A percentile compares a stretch with the other conserved stretches of the same genome.
Evolutionary conservation across 1,284 basidiomycete genomes (phyloP).

Genomic region (Heterobasidion parviporum): DNA sequence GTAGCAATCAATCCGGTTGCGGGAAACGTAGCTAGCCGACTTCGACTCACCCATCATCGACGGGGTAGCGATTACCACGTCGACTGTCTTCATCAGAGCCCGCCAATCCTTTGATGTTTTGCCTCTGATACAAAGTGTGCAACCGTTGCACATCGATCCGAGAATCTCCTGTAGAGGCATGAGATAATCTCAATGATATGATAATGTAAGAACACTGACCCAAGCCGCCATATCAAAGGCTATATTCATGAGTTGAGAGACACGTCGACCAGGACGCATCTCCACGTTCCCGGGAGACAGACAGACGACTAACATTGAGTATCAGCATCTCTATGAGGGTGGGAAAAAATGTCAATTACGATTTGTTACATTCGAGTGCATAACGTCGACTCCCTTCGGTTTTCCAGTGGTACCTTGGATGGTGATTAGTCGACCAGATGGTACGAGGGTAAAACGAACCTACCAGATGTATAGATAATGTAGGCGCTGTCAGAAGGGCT

Average conservation of each 20-base stretch:
- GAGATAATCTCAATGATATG: not conserved
- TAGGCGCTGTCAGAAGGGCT: conserved; percentile 39
- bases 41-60: conserved; percentile 35
- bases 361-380: conserved; percentile 50
- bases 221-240: conserved; percentile 59
- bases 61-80: conserved; percentile 46
- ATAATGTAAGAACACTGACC: conserved; percentile 22
- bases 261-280: conserved; percentile 43
- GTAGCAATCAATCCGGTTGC: conserved; percentile 1
- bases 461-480: conserved; percentile 56
- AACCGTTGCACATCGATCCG: conserved; percentile 46
- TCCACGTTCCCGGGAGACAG: conserved; percentile 45
- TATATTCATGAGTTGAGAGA: conserved; percentile 53
- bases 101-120: conserved; percentile 50
- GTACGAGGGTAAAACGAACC: conserved; percentile 9
- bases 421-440: conserved; percentile 4
- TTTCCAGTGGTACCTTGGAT: conserved; percentile 44
- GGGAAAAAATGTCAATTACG: conserved; percentile 23
- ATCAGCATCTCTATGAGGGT: conserved; percentile 3
- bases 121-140: conserved; percentile 46
- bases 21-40: not conserved
- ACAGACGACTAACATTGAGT: conserved; percentile 35
- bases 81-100: conserved; percentile 45
- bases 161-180: conserved; percentile 41
- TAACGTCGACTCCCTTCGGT: conserved; percentile 52